Evolutionary conservation across 2,329 filamentous ascomycete species (phyloP).

Genomic region (Whalleya microplaca): DNA sequence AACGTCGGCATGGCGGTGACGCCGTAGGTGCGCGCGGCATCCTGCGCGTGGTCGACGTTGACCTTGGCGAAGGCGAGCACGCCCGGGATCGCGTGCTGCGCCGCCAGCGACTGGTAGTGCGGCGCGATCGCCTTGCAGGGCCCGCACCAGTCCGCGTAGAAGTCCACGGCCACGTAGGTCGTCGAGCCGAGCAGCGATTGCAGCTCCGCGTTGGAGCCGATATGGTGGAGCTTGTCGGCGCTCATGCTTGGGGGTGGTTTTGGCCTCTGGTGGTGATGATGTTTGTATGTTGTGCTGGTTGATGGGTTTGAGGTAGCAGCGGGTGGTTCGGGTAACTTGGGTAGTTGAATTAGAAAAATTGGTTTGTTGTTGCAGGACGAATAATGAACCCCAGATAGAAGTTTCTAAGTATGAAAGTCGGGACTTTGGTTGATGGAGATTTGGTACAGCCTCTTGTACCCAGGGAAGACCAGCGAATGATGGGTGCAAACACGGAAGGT

Average conservation of each 20-base stretch:
- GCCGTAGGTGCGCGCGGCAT: slow-evolving; percentile 53
- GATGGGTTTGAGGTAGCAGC: too few species aligned
- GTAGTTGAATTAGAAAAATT: too few species aligned
- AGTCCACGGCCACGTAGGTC: slow-evolving; percentile 59
- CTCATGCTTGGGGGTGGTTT: slow-evolving; percentile 10
- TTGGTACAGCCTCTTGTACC: too few species aligned
- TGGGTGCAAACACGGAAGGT: background rate
- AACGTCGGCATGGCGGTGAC: slow-evolving; percentile 64
- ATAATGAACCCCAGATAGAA: too few species aligned
- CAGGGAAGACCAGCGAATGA: background rate
- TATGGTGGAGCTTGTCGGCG: slow-evolving; percentile 38
- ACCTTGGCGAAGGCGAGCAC: slow-evolving; percentile 60
- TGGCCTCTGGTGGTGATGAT: background rate
- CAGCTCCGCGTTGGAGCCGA: slow-evolving; percentile 51
- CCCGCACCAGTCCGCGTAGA: slow-evolving; percentile 63
- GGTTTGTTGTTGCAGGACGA: too few species aligned
- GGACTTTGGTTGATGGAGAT: too few species aligned
- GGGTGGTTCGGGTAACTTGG: too few species aligned
- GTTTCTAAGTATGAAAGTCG: too few species aligned
- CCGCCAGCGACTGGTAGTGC: slow-evolving; percentile 53
- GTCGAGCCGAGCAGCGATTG: slow-evolving; percentile 50
- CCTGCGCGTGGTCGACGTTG: slow-evolving; percentile 59
- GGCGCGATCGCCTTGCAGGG: slow-evolving; percentile 65
- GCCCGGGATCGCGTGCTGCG: slow-evolving; percentile 42
- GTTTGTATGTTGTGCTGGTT: background rate